Conservation (phyloP, 2,329 filamentous ascomycete genomes). For the Chrysosporium queenslandicum region DNA sequence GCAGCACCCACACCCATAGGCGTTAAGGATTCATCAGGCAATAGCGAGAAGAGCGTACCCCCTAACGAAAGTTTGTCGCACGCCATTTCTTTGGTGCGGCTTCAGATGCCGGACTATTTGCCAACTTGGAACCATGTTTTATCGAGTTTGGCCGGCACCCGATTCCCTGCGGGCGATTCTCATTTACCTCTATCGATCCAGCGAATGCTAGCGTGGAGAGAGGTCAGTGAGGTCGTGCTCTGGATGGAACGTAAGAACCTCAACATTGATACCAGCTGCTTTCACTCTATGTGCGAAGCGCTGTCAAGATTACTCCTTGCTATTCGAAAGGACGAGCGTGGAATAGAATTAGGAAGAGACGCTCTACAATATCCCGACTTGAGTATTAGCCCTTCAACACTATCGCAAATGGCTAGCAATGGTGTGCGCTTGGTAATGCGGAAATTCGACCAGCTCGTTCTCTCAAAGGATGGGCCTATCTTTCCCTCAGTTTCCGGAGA, state of each 20-base stretch:
- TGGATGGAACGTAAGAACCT: slow-evolving; percentile 26
- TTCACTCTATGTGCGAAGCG: slow-evolving; percentile 10
- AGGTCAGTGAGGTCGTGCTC: slow-evolving; percentile 24
- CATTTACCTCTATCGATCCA: slow-evolving; percentile 19
- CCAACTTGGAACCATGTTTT: slow-evolving; percentile 32
- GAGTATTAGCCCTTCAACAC: slow-evolving; percentile 1
- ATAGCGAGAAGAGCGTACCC: slow-evolving; percentile 6
- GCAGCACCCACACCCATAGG: neutral
- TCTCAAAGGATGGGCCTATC: slow-evolving; percentile 20
- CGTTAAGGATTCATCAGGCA: neutral
- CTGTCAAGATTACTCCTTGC: slow-evolving; percentile 4
- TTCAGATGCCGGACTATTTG: slow-evolving; percentile 23
- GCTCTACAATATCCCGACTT: neutral
- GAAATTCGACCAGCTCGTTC: slow-evolving; percentile 30
- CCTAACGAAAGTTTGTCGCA: slow-evolving; percentile 25
- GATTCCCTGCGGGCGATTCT: slow-evolving; percentile 10
- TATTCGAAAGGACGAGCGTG: slow-evolving; percentile 11
- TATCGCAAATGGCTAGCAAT: slow-evolving; percentile 26
- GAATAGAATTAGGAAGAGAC: slow-evolving; percentile 9
- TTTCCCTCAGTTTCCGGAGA: neutral
- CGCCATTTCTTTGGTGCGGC: slow-evolving; percentile 29
- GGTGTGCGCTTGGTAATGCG: slow-evolving; percentile 28
- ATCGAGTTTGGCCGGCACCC: slow-evolving; percentile 19
- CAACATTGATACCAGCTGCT: slow-evolving; percentile 6
- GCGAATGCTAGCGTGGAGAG: slow-evolving; percentile 32